Evolutionary conservation across 257 asterid species (phyloP), one percentile per base, ranked within the genome.

Genomic region (Solanum dulcamara): DNA sequence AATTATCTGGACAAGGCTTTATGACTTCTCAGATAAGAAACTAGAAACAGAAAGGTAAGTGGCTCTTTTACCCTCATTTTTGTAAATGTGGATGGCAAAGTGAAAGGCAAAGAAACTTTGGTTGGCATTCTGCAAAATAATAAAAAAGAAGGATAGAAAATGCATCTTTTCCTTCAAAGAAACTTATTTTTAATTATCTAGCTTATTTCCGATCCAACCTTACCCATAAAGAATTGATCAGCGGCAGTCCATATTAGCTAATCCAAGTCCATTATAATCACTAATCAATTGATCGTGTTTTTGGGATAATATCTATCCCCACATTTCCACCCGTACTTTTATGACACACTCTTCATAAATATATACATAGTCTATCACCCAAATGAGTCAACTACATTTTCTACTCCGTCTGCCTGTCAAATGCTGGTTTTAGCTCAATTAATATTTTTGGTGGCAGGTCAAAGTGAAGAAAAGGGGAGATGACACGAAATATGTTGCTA

Each of bases 391-490:
- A 40, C 17, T 24, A 13, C 37, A 24, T 74, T 42, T 72, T 42
- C 81, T 74, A 42, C 55, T 40, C 35, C 53, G 40, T 40, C 55
- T 22, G 55, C 81, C 35, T n/a, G 20, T 74, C 57, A 74, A 40
- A 74, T 74, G 57, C n/a, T 5, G 55, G 37, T 40, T 84, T 87
- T 67, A 80, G 40, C 84, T 67, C 64, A 67, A 62, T 85, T 83
- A 53, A 28, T 38, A 80, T 71, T 70, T 85, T 86, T 87, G 86
- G 81, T 88, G 89, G 86, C 94, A 95, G 98, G 94, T 95, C 90
- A 95, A 95, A 90, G 97, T 95, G 64, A 95, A 95, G 90, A 92
- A 94, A 90, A 89, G 97, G 90, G 98, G 98, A 37, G 97, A 95
- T 86, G 97, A 93, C 86, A 95, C 93, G 62, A 95, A 95, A 86